These are phyloP conservation scores for Piper betle DNA, from an alignment of 164 flowering plant genomes.

Conservation along the genomic window DNA sequence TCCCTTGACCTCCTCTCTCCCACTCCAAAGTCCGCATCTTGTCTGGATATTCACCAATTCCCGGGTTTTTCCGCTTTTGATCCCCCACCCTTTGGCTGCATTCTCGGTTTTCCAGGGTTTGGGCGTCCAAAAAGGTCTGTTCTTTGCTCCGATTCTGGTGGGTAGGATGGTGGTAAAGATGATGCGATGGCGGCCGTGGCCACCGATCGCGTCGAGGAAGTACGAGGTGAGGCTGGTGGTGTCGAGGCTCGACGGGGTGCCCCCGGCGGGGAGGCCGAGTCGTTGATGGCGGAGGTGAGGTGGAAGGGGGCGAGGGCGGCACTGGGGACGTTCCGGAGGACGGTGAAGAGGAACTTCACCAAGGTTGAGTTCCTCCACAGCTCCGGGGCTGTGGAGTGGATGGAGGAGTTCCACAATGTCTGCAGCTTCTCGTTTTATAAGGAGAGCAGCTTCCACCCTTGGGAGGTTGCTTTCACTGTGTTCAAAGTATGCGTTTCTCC, in stretches of 20 bases:
- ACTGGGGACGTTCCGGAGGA: slow-evolving; percentile 47
- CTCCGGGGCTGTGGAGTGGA: slow-evolving; percentile 53
- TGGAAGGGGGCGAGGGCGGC: slow-evolving; percentile 80
- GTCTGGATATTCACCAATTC: no score
- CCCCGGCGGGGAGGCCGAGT: slow-evolving; percentile 4
- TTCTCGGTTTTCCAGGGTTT: not conserved
- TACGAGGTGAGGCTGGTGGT: slow-evolving; percentile 63
- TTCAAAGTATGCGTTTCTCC: slow-evolving; percentile 64
- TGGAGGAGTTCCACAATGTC: slow-evolving; percentile 75
- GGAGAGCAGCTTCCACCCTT: slow-evolving; percentile 64
- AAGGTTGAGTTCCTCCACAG: slow-evolving; percentile 31
- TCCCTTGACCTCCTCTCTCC: no score
- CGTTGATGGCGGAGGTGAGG: slow-evolving; percentile 59
- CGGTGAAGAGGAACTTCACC: slow-evolving; percentile 65
- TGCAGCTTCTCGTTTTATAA: slow-evolving; percentile 45
- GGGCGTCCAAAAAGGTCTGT: not conserved
- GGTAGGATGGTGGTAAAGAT: slow-evolving; percentile 77
- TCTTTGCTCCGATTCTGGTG: not conserved
- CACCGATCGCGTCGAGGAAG: slow-evolving; percentile 25
- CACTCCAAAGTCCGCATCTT: no score
- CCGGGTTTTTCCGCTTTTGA: no score
- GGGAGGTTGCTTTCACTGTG: slow-evolving; percentile 74
- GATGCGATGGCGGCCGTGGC: slow-evolving; percentile 82
- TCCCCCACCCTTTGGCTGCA: no score
- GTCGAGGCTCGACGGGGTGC: slow-evolving; percentile 33